Evolutionary conservation across 257 asterid species (phyloP), one percentile per base, ranked within the genome.

Genomic region (Plantago major): DNA sequence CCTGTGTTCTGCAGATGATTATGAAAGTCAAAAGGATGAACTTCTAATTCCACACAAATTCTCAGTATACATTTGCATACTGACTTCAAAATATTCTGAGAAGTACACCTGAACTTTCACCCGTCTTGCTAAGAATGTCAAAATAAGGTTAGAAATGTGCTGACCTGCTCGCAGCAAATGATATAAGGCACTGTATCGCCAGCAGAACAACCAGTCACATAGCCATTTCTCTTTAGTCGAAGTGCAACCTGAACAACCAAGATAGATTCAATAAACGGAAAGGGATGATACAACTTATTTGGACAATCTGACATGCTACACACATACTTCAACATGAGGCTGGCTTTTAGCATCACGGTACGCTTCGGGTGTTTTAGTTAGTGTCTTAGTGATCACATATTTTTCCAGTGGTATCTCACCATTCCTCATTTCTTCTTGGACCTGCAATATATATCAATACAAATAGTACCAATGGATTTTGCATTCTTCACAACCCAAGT

Each of bases 171-270:
- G 69, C 89, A 76, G 82, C 97, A 93, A 73, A 93, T 87, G 67
- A 93, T 64, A 67, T 93, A 93, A 62, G 97, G 99, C 52, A 93
- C 88, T 16, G 99, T 82, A 73, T 93, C 99, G 64, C 99, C 99
- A 76, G 95, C 87, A 63, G 95, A 83, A 73, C 91, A 87, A 74
- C 96, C 99, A 14, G 94, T 71, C 56, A 82, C 85, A 70, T 84
- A 80, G 54, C 99, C 99, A 67, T 68, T 85, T 79, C 73, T 85
- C 94, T 78, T 89, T 82, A 89, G 68, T 63, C 99, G 75, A 74
- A 93, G 94, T 66, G 99, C 99, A 46, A 93, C 99, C 99, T 93
- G 61, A 53, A 66, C 68, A 63, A 64, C 50, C 71, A 66, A 30
- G 60, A 63, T 55, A 62, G 63, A 56, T 16, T 67, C 68, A 64